Base-by-base conservation (phyloP, 768 basidiomycete genomes). In the Epithele typhae region DNA sequence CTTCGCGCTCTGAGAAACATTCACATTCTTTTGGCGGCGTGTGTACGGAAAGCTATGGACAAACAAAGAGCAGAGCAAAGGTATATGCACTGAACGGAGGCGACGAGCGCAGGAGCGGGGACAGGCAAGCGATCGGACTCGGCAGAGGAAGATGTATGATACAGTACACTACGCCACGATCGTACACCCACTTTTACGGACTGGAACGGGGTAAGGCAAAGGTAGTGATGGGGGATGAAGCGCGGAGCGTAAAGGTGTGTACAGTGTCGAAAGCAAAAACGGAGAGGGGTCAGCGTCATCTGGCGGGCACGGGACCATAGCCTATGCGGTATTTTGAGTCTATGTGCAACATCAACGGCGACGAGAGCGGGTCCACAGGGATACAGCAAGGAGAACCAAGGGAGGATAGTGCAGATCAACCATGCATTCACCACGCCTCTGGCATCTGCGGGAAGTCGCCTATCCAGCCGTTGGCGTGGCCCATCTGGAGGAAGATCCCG, bases 401-500 rank as follows among this genome's bases (percentile, higher is more conserved):
- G 8, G 27, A 30, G 27, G 14, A 14, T 7, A 30, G 27, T 7
- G 27, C 27, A 41, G 24, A 19, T 9, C 25, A 12, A 41, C 23
- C 5, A n/a, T 3, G 19, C 25, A 7, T 27, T 85, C 68, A 91
- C 87, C 89, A 89, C 34, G 89, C 88, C 66, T 89, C 88, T 14
- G 88, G 87, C 78, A 84, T 82, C 35, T 81, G 73, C 7, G 77
- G 71, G 59, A 87, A 84, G 59, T 88, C 86, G 40, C 80, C 79
- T 17, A 75, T 76, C 88, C 88, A 91, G 14, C 87, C 87, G 49
- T 80, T 84, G 33, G 76, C 62, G 42, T 78, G 80, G 36, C 74
- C 74, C 69, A 87, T 76, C 55, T 85, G 81, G 53, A 94, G 65
- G 68, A 97, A 94, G 43, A 95, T 85, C 11, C 86, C 89, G 56